Conservation (phyloP, 2,329 filamentous ascomycete species). For the Penicillium thymicola region DNA sequence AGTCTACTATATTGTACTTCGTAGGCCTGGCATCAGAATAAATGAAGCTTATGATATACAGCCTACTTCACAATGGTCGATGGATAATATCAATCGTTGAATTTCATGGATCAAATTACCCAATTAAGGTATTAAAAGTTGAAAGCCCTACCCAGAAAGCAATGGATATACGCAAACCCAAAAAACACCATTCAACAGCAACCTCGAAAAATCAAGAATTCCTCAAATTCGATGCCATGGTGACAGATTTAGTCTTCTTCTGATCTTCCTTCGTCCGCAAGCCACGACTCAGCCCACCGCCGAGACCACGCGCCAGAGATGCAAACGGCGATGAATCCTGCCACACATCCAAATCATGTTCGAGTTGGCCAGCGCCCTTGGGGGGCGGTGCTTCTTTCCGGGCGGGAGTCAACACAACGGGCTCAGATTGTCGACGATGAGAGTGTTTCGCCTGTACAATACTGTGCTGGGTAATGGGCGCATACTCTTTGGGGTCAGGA, state of each 20-base stretch:
- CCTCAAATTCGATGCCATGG: conserved; percentile 10
- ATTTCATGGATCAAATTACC: neutral
- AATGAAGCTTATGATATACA: neutral
- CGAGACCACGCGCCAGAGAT: conserved; percentile 42
- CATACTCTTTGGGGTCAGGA: conserved; percentile 5
- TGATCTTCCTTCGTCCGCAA: conserved; percentile 33
- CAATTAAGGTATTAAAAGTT: neutral
- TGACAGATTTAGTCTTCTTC: conserved; percentile 25
- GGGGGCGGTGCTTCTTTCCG: conserved; percentile 13
- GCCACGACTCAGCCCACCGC: conserved; percentile 43
- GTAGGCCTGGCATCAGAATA: neutral
- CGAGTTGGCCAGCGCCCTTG: conserved; percentile 24
- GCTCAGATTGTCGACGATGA: conserved; percentile 20
- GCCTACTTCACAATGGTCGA: neutral
- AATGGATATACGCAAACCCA: conserved; percentile 12
- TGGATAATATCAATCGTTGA: neutral
- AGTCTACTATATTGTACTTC: neutral
- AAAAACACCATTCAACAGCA: conserved; percentile 1
- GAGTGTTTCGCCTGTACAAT: conserved; percentile 19
- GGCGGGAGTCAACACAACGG: conserved; percentile 11
- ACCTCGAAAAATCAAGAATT: neutral
- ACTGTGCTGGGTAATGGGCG: neutral
- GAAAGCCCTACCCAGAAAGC: neutral
- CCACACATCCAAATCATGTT: conserved; percentile 37
- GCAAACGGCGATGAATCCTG: conserved; percentile 37